Percentiles rank a stretch among this genome's conserved stretches.
Conservation (phyloP, 257 asterid genomes). For the Rubia yunnanensis region DNA sequence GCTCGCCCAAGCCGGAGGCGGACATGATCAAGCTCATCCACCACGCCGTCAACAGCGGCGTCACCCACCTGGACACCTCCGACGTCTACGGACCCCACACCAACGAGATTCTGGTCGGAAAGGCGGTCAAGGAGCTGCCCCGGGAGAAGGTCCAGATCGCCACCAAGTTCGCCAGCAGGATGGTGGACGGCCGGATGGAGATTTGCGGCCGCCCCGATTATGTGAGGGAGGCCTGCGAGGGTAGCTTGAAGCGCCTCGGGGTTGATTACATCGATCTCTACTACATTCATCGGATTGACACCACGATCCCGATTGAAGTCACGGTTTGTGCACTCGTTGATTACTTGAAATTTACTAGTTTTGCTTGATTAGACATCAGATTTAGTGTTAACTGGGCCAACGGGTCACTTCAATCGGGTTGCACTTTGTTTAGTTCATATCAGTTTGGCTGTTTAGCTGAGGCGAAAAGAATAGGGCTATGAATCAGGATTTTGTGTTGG, state of each 20-base stretch:
- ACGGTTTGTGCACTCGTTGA: not conserved
- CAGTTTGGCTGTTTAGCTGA: too few relatives aligned
- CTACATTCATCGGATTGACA: not conserved
- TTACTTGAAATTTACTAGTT: conserved; percentile 35
- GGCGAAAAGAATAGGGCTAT: conserved; percentile 30
- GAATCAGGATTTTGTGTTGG: not conserved
- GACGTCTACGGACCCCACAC: not conserved
- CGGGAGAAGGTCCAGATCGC: not conserved
- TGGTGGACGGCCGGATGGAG: not conserved
- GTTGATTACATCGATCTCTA: not conserved
- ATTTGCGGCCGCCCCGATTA: not conserved
- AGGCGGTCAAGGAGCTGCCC: not conserved
- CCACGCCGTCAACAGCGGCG: not conserved
- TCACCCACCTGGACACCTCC: not conserved
- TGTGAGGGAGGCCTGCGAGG: not conserved
- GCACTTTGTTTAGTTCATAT: too few relatives aligned
- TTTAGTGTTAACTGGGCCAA: too few relatives aligned
- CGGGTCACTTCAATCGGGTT: too few relatives aligned
- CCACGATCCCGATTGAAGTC: not conserved
- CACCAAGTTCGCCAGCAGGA: not conserved
- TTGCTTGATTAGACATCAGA: not conserved
- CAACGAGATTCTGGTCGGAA: not conserved
- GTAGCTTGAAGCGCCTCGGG: not conserved
- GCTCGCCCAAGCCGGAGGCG: not conserved
- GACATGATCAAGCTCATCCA: not conserved